These are phyloP conservation scores for Colletotrichum destructivum DNA, from an alignment of 2,329 filamentous ascomycete genomes.

Conservation along the genomic window DNA sequence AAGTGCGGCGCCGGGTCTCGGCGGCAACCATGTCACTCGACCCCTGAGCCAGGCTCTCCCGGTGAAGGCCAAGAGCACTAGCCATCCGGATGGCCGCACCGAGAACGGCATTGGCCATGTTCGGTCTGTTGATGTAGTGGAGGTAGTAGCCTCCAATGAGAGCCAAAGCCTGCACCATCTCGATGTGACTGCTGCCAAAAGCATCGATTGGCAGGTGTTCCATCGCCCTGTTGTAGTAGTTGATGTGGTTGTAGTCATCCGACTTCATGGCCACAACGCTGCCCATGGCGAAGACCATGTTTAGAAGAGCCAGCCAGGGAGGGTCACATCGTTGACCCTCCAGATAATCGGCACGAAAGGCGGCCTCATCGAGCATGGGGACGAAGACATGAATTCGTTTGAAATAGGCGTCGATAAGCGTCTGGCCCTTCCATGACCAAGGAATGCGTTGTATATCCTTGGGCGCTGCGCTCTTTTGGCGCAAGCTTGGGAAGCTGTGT, in stretches of 20 bases:
- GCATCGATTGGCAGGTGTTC: conserved; percentile 77
- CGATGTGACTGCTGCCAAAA: conserved; percentile 74
- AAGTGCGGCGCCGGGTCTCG: conserved; percentile 77
- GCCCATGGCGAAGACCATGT: conserved; percentile 84
- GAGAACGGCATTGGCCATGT: conserved; percentile 81
- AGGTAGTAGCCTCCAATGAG: conserved; percentile 83
- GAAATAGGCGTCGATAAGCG: conserved; percentile 82
- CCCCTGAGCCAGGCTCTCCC: conserved; percentile 67
- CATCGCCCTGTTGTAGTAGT: conserved; percentile 79
- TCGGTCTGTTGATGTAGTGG: conserved; percentile 83
- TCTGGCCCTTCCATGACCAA: conserved; percentile 76
- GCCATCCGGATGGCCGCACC: conserved; percentile 82
- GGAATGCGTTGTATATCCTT: conserved; percentile 66
- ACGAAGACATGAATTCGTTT: conserved; percentile 80
- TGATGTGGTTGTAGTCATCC: conserved; percentile 77
- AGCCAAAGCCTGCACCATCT: conserved; percentile 79
- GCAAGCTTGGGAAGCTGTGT: conserved; percentile 60
- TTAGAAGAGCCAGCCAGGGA: conserved; percentile 80
- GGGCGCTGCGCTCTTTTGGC: conserved; percentile 59
- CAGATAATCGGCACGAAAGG: conserved; percentile 74
- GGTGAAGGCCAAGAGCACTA: conserved; percentile 80
- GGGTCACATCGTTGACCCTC: conserved; percentile 72
- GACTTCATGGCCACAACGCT: conserved; percentile 77
- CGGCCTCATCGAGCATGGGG: conserved; percentile 80
- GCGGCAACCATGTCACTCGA: conserved; percentile 65